phyloP scores from a whole-genome alignment of 2,329 filamentous ascomycete genomes.

The Calonectria ilicicola region DNA sequence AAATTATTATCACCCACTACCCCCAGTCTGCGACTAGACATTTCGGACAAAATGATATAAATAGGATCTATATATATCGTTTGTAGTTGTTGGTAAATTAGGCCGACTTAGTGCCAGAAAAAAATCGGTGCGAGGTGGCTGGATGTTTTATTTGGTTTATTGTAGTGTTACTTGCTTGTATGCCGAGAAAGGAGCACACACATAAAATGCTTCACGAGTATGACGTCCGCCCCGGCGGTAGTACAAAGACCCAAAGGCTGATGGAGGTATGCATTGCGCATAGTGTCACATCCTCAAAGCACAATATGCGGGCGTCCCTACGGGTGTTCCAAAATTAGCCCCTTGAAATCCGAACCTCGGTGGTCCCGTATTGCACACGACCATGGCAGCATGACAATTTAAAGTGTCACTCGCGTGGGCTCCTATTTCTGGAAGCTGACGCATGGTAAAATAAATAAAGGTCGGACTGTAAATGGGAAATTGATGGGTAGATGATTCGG shows the following conservation, averaged over 20 bases:
- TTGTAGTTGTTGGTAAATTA: too few relatives aligned
- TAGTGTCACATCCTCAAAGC: background rate
- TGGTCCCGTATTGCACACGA: background rate
- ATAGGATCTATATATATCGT: too few relatives aligned
- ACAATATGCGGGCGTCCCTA: background rate
- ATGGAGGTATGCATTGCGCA: background rate
- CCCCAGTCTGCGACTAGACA: too few relatives aligned
- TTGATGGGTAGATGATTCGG: background rate
- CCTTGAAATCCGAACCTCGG: background rate
- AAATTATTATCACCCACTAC: too few relatives aligned
- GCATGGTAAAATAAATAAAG: background rate
- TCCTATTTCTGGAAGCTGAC: background rate
- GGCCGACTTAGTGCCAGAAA: too few relatives aligned
- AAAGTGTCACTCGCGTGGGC: background rate
- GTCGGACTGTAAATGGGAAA: background rate
- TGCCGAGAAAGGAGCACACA: background rate
- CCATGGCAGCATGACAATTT: constrained; percentile 1
- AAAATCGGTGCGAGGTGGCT: too few relatives aligned
- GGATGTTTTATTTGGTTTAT: too few relatives aligned
- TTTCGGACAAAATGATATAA: too few relatives aligned
- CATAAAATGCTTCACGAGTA: background rate
- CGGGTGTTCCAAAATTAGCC: background rate
- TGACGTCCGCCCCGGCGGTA: background rate
- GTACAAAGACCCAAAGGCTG: background rate
- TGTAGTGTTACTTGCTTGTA: too few relatives aligned